Evolutionary conservation across 306 rosid species (phyloP).

Genomic region (Vachellia collinsii): DNA sequence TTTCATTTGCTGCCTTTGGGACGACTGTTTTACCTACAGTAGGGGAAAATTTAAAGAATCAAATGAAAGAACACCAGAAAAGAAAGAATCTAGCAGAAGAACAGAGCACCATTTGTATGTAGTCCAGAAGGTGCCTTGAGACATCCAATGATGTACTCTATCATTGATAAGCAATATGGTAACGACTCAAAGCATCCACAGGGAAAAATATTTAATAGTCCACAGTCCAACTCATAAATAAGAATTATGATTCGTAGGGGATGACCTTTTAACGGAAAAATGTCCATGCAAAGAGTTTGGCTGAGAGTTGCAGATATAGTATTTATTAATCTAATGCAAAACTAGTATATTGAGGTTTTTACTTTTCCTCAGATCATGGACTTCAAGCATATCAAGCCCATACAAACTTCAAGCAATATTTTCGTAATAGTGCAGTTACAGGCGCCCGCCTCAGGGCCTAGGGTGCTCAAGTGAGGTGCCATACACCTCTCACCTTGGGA

Average conservation of each 20-base stretch:
- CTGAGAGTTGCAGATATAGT: conserved; percentile 5
- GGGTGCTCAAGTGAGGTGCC: background rate
- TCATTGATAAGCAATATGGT: conserved; percentile 18
- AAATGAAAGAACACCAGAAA: conserved; percentile 17
- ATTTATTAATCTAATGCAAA: conserved; percentile 6
- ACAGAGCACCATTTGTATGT: background rate
- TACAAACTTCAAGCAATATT: background rate
- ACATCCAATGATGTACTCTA: conserved; percentile 6
- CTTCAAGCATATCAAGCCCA: conserved; percentile 5
- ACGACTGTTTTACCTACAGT: conserved; percentile 69
- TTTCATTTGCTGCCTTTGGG: conserved; percentile 97
- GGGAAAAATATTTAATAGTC: background rate
- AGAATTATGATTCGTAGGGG: background rate
- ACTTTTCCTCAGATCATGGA: background rate
- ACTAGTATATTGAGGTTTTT: background rate
- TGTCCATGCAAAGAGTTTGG: conserved; percentile 13
- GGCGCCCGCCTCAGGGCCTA: background rate
- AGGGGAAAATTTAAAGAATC: conserved; percentile 26
- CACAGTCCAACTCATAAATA: conserved; percentile 11
- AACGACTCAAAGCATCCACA: conserved; percentile 31
- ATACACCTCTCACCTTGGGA: background rate
- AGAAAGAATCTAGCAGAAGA: background rate
- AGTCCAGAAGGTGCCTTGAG: background rate
- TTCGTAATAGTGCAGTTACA: background rate
- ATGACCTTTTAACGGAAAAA: background rate